Base-by-base conservation (phyloP, 2,329 filamentous ascomycete species). In the Lecanosticta acicola region DNA sequence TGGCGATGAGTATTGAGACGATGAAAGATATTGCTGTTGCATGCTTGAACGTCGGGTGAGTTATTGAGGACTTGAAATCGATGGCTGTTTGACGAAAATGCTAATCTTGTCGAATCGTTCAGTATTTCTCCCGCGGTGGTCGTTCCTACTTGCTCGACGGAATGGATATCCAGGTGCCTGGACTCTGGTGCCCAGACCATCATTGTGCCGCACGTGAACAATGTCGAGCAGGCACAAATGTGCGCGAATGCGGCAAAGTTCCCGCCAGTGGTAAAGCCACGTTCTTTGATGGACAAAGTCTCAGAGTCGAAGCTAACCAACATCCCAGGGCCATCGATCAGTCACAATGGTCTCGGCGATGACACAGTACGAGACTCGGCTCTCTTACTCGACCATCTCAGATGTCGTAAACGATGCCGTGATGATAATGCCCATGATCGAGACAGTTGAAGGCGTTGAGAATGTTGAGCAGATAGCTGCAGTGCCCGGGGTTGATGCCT, bases 161-260 rank as follows among this genome's bases (percentile, higher is more conserved):
- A 48, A 26, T 48, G 41, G 46, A 48, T 48, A n/a, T 48, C 46
- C 20, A 41, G 46, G 13, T 48, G 41, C 32, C 41, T 48, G n/a
- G 46, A 48, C 16, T 43, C 46, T 14, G 46, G 46, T 9, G 46
- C 46, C 1, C 46, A 48, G 24, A 48, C 35, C 11, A 48, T 48
- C 24, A 48, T 48, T 11, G 46, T 52, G 2, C 50, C 50, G 5
- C 50, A 52, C 18, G 46, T 52, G 26, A 52, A 52, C 20, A 49
- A 34, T 17, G 50, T 49, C 14, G 50, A 52, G 34, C 46, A 52
- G 24, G 50, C 50, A 2, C 38, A 48, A 18, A 44, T 44, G 29
- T 48, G 46, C 32, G 46, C 41, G 7, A 37, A 48, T 37, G 46
- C 46, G 9, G 18, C 46, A 2, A 48, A 48, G 13, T 48, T 44